phyloP scores from a whole-genome alignment of 2,329 filamentous ascomycete genomes.

The Beauveria australis region DNA sequence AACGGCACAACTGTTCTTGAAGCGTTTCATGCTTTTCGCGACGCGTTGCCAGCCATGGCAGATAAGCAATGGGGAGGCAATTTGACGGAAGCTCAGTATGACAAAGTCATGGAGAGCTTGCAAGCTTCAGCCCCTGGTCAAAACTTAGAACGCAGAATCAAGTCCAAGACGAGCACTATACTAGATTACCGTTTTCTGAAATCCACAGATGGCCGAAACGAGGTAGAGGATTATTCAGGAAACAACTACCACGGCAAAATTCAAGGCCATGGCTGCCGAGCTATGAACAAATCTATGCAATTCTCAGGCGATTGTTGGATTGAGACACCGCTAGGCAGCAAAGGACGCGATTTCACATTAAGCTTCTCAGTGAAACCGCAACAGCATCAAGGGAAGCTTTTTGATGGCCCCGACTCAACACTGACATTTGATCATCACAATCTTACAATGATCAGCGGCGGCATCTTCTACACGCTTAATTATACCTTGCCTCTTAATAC shows the following conservation, averaged over 20 bases:
- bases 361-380: constrained; percentile 30
- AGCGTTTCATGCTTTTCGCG: constrained; percentile 16
- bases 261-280: constrained; percentile 19
- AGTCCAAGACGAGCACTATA: constrained; percentile 13
- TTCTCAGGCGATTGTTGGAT: constrained; percentile 31
- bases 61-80: constrained; percentile 20
- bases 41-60: constrained; percentile 17
- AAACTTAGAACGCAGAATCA: constrained; percentile 17
- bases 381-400: constrained; percentile 10
- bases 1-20: constrained; percentile 15
- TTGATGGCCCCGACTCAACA: constrained; percentile 11
- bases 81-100: constrained; percentile 12
- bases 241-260: constrained; percentile 15
- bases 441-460: constrained; percentile 11
- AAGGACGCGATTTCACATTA: constrained; percentile 49
- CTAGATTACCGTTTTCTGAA: constrained; percentile 19
- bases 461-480: constrained; percentile 12
- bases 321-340: constrained; percentile 40
- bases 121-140: constrained; percentile 17
- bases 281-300: constrained; percentile 20
- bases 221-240: constrained; percentile 14
- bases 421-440: constrained; percentile 9
- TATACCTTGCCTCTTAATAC: constrained; percentile 9
- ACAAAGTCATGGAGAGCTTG: constrained; percentile 13
- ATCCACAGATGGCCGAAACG: constrained; percentile 16